Base-by-base conservation (phyloP, 805 yeast species). In the Wickerhamomyces mucosus region DNA sequence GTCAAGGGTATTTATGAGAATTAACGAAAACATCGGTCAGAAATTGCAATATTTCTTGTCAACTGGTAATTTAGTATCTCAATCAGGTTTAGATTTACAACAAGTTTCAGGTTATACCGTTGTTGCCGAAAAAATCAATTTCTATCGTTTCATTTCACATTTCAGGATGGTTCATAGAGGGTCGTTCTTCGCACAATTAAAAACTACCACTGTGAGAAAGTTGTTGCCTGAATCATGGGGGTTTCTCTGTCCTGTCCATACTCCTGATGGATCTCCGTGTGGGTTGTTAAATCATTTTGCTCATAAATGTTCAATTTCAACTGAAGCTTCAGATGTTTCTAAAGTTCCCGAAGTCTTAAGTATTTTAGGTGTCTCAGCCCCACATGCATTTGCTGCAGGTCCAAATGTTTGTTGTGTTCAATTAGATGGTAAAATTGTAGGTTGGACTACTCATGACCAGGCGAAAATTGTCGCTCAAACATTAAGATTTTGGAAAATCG, bases 91-190 rank as follows among this genome's bases (percentile, higher is more conserved):
- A 37, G 98, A 92, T 69, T 72, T 92, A 58, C 98, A 92, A 61
- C 98, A 92, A 65, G 95, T 86, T 30, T 79, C 95, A 33, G 98
- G 98, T 50, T 92, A 84, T 58, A 92, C 98, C 1, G 98, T 92
- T 44, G 97, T 92, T 40, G 98, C 97, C 4, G 98, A 92, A 63
- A 92, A 92, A 61, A 92, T 92, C 60, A 92, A 92, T 57, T 92
- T 86, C 70, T 81, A 92, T 60, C 80, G 98, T 54, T 92, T 92
- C 65, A 77, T 92, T 42, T 78, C 97, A n/a, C 98, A 92, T 66
- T 92, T 92, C 72, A 69, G 98, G 63, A 92, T 92, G 98, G 97
- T 92, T 32, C 98, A 92, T 61, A 81, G 98, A 75, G 98, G 98
- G 60, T 85, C 97, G 43, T 92, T 92, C 77, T 92, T 92, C 57